Conservation (phyloP, 1,284 basidiomycete species). For the Ustilago crameri region DNA sequence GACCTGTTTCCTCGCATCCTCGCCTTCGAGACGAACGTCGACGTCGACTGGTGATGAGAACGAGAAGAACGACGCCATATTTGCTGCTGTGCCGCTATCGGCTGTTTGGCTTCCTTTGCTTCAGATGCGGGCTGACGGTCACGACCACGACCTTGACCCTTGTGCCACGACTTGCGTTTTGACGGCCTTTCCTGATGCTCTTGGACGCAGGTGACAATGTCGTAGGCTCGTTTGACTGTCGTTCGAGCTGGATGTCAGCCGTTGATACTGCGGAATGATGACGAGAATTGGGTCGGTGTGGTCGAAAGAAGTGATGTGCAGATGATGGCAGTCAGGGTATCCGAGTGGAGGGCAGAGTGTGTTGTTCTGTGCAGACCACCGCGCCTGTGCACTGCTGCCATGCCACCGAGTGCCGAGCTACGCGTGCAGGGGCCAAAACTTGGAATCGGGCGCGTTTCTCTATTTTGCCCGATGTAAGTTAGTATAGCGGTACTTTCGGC, state of each 20-base stretch:
- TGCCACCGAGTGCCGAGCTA: conserved; percentile 4
- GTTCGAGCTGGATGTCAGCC: not conserved
- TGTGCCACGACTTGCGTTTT: not conserved
- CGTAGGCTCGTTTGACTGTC: too few relatives aligned
- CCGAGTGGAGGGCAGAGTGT: conserved; percentile 3
- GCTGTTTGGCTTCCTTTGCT: not conserved
- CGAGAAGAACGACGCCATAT: conserved; percentile 85
- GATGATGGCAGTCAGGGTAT: not conserved
- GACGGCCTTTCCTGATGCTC: not conserved
- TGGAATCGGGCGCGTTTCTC: not conserved
- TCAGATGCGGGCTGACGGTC: not conserved
- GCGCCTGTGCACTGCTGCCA: conserved; percentile 1
- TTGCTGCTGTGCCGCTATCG: not conserved
- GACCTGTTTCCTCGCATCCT: conserved; percentile 83
- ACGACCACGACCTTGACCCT: not conserved
- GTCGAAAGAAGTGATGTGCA: not conserved
- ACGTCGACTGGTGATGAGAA: conserved; percentile 91
- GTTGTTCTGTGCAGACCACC: conserved; percentile 1
- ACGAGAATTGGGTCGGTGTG: not conserved
- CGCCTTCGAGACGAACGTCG: conserved; percentile 83
- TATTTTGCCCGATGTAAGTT: conserved; percentile 2
- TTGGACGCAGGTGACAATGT: too few relatives aligned
- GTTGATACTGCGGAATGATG: not conserved
- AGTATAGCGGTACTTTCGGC: too few relatives aligned
- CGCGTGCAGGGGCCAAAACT: conserved; percentile 15